These are phyloP conservation scores for Fraxinus quadrangulata DNA, from an alignment of 257 asterid genomes.

Conservation along the genomic window DNA sequence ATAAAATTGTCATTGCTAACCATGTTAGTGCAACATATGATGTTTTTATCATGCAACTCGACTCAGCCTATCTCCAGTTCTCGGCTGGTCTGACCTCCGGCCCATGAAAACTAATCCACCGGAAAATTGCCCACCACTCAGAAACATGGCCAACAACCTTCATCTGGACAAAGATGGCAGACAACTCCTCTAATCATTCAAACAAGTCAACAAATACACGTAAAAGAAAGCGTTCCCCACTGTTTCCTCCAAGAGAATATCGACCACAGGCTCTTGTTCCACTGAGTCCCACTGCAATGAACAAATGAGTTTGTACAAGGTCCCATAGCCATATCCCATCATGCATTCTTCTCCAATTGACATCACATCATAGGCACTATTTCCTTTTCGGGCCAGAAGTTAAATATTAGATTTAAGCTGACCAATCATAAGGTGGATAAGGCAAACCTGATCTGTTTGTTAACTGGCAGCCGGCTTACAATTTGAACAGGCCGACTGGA, in stretches of 20 bases:
- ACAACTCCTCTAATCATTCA: constrained; percentile 57
- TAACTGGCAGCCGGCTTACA: constrained; percentile 16
- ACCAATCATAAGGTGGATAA: constrained; percentile 19
- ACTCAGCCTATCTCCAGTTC: not conserved
- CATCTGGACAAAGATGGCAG: constrained; percentile 45
- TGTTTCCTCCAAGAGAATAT: constrained; percentile 26
- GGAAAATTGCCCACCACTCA: constrained; percentile 25
- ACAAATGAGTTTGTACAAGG: constrained; percentile 33
- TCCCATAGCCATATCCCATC: constrained; percentile 40
- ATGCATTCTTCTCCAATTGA: constrained; percentile 38
- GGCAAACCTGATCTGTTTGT: constrained; percentile 33
- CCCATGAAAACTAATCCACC: constrained; percentile 19
- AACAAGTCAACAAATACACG: constrained; percentile 33
- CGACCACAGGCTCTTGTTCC: constrained; percentile 39
- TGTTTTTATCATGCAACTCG: not conserved
- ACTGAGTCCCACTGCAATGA: constrained; percentile 30
- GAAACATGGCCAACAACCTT: constrained; percentile 14
- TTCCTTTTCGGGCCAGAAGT: constrained; percentile 24
- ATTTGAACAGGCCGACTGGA: constrained; percentile 21
- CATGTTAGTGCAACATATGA: not conserved
- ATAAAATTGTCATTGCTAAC: not conserved
- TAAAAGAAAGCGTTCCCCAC: constrained; percentile 43
- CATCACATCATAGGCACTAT: constrained; percentile 17
- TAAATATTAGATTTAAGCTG: constrained; percentile 19
- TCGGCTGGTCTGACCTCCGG: not conserved